Percentiles rank a stretch among this genome's conserved stretches.
These are phyloP conservation scores for Candida glucosophila DNA, from an alignment of 1,139 yeast species.

Conservation along the genomic window DNA sequence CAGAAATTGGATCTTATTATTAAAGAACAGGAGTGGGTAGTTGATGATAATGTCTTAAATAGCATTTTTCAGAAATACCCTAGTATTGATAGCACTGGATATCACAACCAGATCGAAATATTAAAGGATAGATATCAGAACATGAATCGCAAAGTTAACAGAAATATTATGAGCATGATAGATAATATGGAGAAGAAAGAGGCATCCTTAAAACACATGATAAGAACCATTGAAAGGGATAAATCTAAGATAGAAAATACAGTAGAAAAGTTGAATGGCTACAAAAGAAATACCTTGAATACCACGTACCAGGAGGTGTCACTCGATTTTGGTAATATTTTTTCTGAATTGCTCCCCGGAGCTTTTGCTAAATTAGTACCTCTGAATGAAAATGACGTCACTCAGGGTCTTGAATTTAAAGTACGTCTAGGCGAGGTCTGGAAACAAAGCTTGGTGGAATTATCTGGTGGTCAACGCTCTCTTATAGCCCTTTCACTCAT, in stretches of 20 bases:
- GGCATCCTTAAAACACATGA: slow-evolving; percentile 66
- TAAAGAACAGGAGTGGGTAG: slow-evolving; percentile 63
- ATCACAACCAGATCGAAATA: slow-evolving; percentile 47
- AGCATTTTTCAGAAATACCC: slow-evolving; percentile 51
- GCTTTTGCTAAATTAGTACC: slow-evolving; percentile 88
- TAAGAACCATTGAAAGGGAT: slow-evolving; percentile 83
- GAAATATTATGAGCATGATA: slow-evolving; percentile 88
- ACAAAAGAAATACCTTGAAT: slow-evolving; percentile 75
- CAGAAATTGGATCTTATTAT: slow-evolving; percentile 40
- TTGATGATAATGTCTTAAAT: slow-evolving; percentile 49
- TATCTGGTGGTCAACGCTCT: slow-evolving; percentile 96
- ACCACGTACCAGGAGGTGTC: slow-evolving; percentile 84
- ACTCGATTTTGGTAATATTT: slow-evolving; percentile 84
- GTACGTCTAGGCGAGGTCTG: slow-evolving; percentile 88
- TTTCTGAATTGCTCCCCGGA: slow-evolving; percentile 81
- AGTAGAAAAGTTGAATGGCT: slow-evolving; percentile 74
- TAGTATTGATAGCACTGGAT: slow-evolving; percentile 54
- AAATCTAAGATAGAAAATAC: slow-evolving; percentile 86
- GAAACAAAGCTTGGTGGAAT: slow-evolving; percentile 92
- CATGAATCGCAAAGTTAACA: slow-evolving; percentile 80
- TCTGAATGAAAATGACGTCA: slow-evolving; percentile 68
- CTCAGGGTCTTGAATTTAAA: slow-evolving; percentile 85
- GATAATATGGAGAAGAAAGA: slow-evolving; percentile 92
- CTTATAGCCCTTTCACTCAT: slow-evolving; percentile 85
- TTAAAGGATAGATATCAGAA: slow-evolving; percentile 57